Evolutionary conservation across 208 protist species (phyloP).

Genomic region (Trypanosoma theileri): DNA sequence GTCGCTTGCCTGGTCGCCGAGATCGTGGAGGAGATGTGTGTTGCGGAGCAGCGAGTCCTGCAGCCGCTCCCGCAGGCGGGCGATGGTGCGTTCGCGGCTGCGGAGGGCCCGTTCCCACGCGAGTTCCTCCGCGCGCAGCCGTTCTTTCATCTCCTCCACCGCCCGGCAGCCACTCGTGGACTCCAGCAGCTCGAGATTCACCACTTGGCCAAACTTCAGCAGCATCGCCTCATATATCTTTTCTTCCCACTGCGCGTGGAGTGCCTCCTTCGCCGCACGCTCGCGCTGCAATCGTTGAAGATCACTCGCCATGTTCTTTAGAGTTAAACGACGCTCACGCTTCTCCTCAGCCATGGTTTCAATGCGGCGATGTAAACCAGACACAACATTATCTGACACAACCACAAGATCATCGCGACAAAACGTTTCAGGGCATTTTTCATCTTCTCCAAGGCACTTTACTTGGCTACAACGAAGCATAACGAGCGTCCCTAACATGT

Average conservation of each 20-base stretch:
- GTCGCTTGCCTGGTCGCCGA: constrained; percentile 76
- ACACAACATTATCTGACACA: constrained; percentile 65
- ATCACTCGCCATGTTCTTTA: constrained; percentile 56
- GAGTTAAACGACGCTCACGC: constrained; percentile 39
- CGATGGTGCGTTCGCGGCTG: constrained; percentile 69
- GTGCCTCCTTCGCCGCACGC: constrained; percentile 66
- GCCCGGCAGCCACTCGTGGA: constrained; percentile 79
- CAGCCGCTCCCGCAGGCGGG: constrained; percentile 56
- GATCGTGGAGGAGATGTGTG: constrained; percentile 86
- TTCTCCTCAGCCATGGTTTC: constrained; percentile 82
- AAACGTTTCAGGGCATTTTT: constrained; percentile 53
- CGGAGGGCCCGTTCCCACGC: constrained; percentile 70
- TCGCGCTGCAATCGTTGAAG: constrained; percentile 66
- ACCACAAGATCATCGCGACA: constrained; percentile 66
- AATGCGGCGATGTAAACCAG: constrained; percentile 71
- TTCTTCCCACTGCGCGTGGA: constrained; percentile 79
- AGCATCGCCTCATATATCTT: constrained; percentile 93
- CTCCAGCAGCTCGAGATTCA: constrained; percentile 93
- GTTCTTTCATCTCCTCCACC: constrained; percentile 89
- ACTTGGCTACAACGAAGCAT: constrained; percentile 84
- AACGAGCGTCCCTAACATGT: constrained; percentile 93
- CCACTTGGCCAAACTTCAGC: constrained; percentile 93
- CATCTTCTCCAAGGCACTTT: constrained; percentile 52
- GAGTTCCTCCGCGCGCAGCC: constrained; percentile 81
- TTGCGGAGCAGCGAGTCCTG: constrained; percentile 74